These are phyloP conservation scores for Citrus sp. DNA, from an alignment of 345 rosid genomes.

Conservation along the genomic window DNA sequence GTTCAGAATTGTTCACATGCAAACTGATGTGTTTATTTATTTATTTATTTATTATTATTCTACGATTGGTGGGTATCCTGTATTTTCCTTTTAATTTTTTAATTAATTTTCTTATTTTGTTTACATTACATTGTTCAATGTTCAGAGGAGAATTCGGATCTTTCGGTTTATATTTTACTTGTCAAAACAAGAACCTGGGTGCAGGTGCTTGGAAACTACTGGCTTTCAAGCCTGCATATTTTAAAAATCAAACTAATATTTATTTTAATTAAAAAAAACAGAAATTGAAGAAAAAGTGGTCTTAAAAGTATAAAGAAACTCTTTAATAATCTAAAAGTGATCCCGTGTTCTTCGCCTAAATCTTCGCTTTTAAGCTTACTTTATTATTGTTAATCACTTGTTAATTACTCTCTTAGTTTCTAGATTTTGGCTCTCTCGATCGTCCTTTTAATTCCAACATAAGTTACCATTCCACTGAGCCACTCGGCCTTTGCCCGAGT, in stretches of 20 bases:
- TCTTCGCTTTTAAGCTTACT: slow-evolving; percentile 15
- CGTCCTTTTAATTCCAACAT: not conserved
- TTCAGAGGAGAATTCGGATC: not conserved
- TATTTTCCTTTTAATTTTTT: not conserved
- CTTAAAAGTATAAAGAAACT: slow-evolving; percentile 2
- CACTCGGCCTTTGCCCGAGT: no score
- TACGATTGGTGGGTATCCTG: not conserved
- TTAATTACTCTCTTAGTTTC: slow-evolving; percentile 4
- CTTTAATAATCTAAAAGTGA: slow-evolving; percentile 19
- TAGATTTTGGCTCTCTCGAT: not conserved
- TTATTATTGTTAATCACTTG: not conserved
- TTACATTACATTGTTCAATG: not conserved
- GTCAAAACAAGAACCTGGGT: slow-evolving; percentile 14
- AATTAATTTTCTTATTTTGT: not conserved
- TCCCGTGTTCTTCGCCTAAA: slow-evolving; percentile 34
- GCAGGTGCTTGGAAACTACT: slow-evolving; percentile 8
- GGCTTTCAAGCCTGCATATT: not conserved
- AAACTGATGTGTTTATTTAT: not conserved
- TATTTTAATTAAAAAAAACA: not conserved
- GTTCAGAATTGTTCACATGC: slow-evolving; percentile 33
- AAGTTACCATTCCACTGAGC: not conserved
- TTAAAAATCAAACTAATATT: not conserved
- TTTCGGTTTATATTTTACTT: slow-evolving; percentile 17
- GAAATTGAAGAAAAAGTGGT: slow-evolving; percentile 1
- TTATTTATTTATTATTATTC: not conserved